Percentiles rank a stretch among this genome's conserved stretches.
phyloP scores from a whole-genome alignment of 2,329 filamentous ascomycete species.

The Endoconidiophora laricicola region DNA sequence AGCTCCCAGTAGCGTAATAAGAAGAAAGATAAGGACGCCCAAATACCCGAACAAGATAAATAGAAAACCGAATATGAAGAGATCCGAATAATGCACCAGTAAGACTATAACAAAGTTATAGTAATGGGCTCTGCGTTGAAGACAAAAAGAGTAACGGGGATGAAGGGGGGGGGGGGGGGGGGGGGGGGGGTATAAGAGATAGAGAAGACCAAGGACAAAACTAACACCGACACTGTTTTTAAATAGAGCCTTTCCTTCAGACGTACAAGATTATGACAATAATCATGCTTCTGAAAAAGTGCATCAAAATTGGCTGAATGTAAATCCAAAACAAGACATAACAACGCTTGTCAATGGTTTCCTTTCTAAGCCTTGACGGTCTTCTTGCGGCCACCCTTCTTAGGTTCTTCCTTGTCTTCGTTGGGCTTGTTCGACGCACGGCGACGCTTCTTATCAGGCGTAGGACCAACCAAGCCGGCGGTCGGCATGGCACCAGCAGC shows the following conservation, averaged over 20 bases:
- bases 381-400: constrained; percentile 46
- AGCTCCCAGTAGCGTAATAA: background rate
- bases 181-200: constrained; percentile 2
- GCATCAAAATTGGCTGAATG: background rate
- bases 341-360: background rate
- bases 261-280: no score
- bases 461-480: constrained; percentile 24
- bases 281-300: background rate
- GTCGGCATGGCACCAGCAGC: constrained; percentile 23
- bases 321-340: background rate
- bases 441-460: constrained; percentile 48
- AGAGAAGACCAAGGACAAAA: background rate
- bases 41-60: background rate
- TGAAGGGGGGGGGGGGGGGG: background rate
- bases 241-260: no score
- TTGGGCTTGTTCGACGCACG: constrained; percentile 37
- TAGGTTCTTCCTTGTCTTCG: constrained; percentile 39
- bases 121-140: background rate
- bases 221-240: background rate
- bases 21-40: background rate
- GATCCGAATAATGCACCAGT: constrained; percentile 6
- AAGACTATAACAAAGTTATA: background rate
- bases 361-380: constrained; percentile 21
- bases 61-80: background rate
- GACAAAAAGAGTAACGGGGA: background rate